These are phyloP conservation scores for Chaetoceros muelleri DNA, from an alignment of 108 stramenopile genomes.

Conservation along the genomic window DNA sequence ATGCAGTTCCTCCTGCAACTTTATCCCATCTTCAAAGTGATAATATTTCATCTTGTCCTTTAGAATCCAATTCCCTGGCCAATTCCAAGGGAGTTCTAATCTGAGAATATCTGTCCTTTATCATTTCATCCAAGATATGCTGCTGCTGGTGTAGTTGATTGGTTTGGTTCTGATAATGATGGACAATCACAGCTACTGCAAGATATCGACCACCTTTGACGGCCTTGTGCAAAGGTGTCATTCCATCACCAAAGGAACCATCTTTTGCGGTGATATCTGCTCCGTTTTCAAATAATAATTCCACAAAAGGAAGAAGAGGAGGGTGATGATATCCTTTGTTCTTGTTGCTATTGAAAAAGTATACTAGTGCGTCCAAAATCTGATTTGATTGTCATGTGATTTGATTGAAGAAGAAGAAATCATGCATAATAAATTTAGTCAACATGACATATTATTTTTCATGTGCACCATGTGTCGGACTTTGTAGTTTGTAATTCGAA, in stretches of 20 bases:
- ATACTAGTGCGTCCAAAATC: too few species aligned
- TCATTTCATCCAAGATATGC: too few species aligned
- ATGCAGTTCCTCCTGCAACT: conserved; percentile 51
- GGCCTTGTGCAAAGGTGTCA: conserved; percentile 78
- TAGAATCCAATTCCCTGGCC: conserved; percentile 23
- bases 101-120: conserved; percentile 18
- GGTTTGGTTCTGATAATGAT: not conserved
- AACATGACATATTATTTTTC: too few species aligned
- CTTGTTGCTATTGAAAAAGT: too few species aligned
- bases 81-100: conserved; percentile 38
- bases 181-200: conserved; percentile 38
- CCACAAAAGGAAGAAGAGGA: too few species aligned
- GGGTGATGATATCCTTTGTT: too few species aligned
- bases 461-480: too few species aligned
- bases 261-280: conserved; percentile 52
- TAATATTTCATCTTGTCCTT: conserved; percentile 29
- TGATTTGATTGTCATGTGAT: too few species aligned
- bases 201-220: conserved; percentile 66
- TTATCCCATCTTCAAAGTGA: conserved; percentile 66
- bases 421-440: too few species aligned
- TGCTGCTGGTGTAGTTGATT: too few species aligned
- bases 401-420: too few species aligned
- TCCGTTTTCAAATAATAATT: conserved; percentile 32
- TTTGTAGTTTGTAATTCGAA: too few species aligned
- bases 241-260: conserved; percentile 59